phyloP scores from a whole-genome alignment of 495 filamentous ascomycete genomes.

The Bathelium albidoporum region DNA sequence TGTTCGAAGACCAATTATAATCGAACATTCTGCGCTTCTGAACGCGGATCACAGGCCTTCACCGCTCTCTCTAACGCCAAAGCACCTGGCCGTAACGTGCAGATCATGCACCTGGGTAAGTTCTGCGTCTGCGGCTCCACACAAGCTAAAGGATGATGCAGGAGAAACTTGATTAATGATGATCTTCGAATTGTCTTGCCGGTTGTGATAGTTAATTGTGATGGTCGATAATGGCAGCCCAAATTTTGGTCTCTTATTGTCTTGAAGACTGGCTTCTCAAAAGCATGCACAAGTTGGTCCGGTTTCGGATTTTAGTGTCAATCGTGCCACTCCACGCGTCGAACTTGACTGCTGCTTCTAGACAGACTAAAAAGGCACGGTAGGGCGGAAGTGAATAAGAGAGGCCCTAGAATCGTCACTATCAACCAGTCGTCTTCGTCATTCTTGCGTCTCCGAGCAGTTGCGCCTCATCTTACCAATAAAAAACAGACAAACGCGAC shows the following conservation, averaged over 20 bases:
- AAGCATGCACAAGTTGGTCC: neutral
- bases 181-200: neutral
- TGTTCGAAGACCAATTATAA: neutral
- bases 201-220: neutral
- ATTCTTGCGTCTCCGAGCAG: neutral
- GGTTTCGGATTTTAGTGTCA: neutral
- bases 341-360: neutral
- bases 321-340: too few species aligned
- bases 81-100: neutral
- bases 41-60: neutral
- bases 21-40: neutral
- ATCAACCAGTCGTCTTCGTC: neutral
- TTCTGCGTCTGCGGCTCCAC: neutral
- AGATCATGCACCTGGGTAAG: neutral
- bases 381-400: neutral
- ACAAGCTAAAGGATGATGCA: slow-evolving; percentile 1
- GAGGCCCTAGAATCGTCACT: neutral
- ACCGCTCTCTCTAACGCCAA: neutral
- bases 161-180: neutral
- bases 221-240: neutral
- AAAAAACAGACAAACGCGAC: slow-evolving; percentile 1
- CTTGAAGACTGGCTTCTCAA: neutral
- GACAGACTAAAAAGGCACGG: neutral
- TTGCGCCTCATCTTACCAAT: neutral
- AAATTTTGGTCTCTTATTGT: neutral